Evolutionary conservation across 805 yeast genomes (phyloP).

Genomic region (Metschnikowia hibisci): DNA sequence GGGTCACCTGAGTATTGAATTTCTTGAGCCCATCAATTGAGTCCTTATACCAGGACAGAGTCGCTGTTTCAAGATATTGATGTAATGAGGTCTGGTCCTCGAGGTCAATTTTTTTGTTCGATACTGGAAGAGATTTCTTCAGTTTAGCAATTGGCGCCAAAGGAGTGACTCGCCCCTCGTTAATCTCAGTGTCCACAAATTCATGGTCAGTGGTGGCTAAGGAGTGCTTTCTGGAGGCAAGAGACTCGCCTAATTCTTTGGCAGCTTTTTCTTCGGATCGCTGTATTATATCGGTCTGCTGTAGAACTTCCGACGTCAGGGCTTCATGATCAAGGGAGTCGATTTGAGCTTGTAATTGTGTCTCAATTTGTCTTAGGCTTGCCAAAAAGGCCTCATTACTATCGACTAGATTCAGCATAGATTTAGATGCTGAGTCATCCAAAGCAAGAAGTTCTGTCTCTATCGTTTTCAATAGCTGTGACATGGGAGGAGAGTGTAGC

Average conservation of each 20-base stretch:
- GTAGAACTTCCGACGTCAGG: neutral
- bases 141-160: neutral
- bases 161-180: neutral
- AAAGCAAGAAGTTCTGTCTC: conserved; percentile 25
- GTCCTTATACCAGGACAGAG: conserved; percentile 33
- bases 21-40: conserved; percentile 31
- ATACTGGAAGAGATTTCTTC: neutral
- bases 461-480: conserved; percentile 25
- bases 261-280: neutral
- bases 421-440: conserved; percentile 21
- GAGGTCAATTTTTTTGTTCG: too few species aligned
- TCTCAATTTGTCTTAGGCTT: conserved; percentile 24
- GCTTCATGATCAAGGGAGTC: neutral
- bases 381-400: conserved; percentile 23
- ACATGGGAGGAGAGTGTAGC: conserved; percentile 8
- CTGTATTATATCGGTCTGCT: neutral
- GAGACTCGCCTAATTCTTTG: neutral
- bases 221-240: neutral
- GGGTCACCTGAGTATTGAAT: conserved; percentile 34
- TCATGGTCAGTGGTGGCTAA: conserved; percentile 1
- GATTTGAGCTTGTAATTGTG: conserved; percentile 18
- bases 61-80: conserved; percentile 15
- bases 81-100: neutral
- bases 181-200: neutral
- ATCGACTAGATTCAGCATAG: conserved; percentile 18